phyloP scores from a whole-genome alignment of 768 basidiomycete genomes.

The Rubroboletus satanas region DNA sequence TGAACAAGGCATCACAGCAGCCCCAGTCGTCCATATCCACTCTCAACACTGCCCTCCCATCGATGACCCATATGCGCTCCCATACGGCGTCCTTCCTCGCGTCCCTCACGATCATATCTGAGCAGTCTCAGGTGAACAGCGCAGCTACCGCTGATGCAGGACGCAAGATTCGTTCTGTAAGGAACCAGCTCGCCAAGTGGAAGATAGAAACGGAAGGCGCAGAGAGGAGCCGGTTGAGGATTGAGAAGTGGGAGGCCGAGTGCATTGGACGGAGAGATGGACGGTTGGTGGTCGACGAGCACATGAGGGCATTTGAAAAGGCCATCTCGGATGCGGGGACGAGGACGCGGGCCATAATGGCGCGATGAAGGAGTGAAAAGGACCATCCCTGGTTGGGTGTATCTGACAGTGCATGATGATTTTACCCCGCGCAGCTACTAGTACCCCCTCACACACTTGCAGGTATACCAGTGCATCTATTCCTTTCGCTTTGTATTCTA shows the following conservation, averaged over 20 bases:
- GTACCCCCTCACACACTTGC: constrained; percentile 10
- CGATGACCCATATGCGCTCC: constrained; percentile 67
- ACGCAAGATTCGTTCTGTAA: constrained; percentile 78
- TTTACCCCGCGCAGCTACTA: constrained; percentile 8
- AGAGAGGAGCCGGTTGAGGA: constrained; percentile 68
- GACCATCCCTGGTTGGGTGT: neutral
- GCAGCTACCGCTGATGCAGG: constrained; percentile 84
- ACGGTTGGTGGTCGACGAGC: constrained; percentile 69
- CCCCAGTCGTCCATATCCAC: constrained; percentile 30
- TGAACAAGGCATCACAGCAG: constrained; percentile 16
- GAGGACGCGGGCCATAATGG: constrained; percentile 83
- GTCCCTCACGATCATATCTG: constrained; percentile 73
- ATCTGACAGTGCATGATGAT: constrained; percentile 2
- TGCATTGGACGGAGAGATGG: constrained; percentile 48
- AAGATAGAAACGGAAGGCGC: constrained; percentile 81
- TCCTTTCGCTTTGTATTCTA: constrained; percentile 23
- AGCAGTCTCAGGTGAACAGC: constrained; percentile 85
- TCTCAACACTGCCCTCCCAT: constrained; percentile 43
- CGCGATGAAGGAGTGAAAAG: constrained; percentile 41
- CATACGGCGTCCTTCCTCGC: constrained; percentile 72
- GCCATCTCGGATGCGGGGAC: constrained; percentile 67
- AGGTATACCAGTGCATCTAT: constrained; percentile 18
- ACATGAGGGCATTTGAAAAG: constrained; percentile 69
- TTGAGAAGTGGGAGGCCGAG: constrained; percentile 79
- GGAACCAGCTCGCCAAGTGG: constrained; percentile 80